Percentiles rank a stretch among this genome's conserved stretches.
These are phyloP conservation scores for Nidula microcarpa DNA, from an alignment of 768 basidiomycete genomes.

Conservation along the genomic window DNA sequence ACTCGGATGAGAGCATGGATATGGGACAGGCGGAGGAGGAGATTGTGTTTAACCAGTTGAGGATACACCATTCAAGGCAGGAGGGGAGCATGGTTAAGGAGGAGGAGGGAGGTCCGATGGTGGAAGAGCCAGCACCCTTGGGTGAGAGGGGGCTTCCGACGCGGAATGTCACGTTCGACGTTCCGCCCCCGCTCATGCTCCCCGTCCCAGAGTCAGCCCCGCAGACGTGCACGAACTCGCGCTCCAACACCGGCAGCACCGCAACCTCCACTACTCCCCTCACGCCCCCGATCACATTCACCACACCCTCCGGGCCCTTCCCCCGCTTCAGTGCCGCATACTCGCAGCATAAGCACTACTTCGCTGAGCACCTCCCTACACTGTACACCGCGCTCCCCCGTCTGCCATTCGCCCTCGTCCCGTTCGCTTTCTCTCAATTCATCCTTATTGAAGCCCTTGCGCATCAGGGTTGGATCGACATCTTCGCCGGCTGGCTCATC, in stretches of 20 bases:
- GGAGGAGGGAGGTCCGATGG: neutral
- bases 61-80: no score
- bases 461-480: slow-evolving; percentile 76
- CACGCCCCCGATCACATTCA: no score
- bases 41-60: slow-evolving; percentile 9
- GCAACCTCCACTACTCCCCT: neutral
- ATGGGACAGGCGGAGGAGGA: slow-evolving; percentile 5
- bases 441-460: slow-evolving; percentile 77
- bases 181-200: neutral
- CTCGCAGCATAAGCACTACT: no score
- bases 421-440: slow-evolving; percentile 86
- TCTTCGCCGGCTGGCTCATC: slow-evolving; percentile 63
- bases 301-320: no score
- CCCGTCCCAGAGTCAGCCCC: neutral
- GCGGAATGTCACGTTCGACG: slow-evolving; percentile 4
- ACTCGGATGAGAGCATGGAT: slow-evolving; percentile 7
- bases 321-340: no score
- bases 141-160: neutral
- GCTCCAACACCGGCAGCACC: slow-evolving; percentile 9
- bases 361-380: slow-evolving; percentile 50
- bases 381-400: slow-evolving; percentile 50
- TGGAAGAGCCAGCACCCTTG: neutral
- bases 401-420: slow-evolving; percentile 69
- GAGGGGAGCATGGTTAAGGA: slow-evolving; percentile 4
- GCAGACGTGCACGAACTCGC: slow-evolving; percentile 7